Evolutionary conservation across 306 rosid genomes (phyloP).

Genomic region (Inga oerstediana): DNA sequence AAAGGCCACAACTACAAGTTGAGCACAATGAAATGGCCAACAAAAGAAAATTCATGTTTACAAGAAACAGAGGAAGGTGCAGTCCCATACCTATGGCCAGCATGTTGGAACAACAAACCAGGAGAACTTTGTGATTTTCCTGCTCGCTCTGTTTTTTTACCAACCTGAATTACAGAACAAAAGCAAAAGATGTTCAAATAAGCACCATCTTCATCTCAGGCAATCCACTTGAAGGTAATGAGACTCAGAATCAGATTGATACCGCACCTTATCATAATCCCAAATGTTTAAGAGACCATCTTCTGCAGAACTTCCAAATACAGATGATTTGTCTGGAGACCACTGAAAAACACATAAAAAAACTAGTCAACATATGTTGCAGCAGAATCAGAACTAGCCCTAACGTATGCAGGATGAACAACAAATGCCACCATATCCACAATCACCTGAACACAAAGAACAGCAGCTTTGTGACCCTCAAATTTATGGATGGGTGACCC

Average conservation of each 20-base stretch:
- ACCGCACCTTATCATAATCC: conserved; percentile 88
- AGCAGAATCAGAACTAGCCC: conserved; percentile 3
- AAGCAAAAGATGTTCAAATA: conserved; percentile 14
- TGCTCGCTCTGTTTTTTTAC: conserved; percentile 75
- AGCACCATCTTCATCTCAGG: not conserved
- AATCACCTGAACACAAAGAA: conserved; percentile 96
- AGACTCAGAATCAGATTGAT: conserved; percentile 4
- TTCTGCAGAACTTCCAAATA: conserved; percentile 99
- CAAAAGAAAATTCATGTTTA: not conserved
- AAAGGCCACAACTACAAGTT: conserved; percentile 1
- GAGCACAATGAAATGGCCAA: not conserved
- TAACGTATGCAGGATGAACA: not conserved
- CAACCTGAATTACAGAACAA: conserved; percentile 53
- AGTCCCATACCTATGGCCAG: conserved; percentile 88
- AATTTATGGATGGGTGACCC: conserved; percentile 92
- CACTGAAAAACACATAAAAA: conserved; percentile 59
- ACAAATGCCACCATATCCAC: not conserved
- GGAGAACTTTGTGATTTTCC: conserved; percentile 63
- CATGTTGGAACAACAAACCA: conserved; percentile 97
- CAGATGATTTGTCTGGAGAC: conserved; percentile 96
- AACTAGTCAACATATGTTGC: conserved; percentile 3
- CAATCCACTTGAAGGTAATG: conserved; percentile 4
- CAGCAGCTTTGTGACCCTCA: conserved; percentile 98
- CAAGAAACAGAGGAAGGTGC: not conserved
- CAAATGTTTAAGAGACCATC: conserved; percentile 95